Evolutionary conservation across 257 asterid genomes (phyloP).

Genomic region (Capsicum baccatum): DNA sequence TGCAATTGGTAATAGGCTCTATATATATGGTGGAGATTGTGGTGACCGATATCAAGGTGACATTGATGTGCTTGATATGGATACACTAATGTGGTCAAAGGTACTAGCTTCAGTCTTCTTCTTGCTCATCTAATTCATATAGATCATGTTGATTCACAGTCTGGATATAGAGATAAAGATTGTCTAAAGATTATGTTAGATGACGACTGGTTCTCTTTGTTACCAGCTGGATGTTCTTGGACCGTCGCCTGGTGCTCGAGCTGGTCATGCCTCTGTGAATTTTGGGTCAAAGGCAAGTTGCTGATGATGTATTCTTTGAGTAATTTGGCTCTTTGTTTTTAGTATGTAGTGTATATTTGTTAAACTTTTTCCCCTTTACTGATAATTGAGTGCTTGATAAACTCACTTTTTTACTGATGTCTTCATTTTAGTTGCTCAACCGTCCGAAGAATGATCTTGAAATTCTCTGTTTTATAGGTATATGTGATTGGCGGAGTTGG

Average conservation of each 20-base stretch:
- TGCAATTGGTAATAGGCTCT: slow-evolving; percentile 61
- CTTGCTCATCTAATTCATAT: not conserved
- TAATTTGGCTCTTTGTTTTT: not conserved
- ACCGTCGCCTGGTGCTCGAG: slow-evolving; percentile 74
- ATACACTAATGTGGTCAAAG: slow-evolving; percentile 70
- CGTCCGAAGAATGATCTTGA: not conserved
- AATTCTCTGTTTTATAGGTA: slow-evolving; percentile 47
- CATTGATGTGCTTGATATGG: slow-evolving; percentile 74
- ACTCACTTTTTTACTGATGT: not conserved
- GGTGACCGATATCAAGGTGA: slow-evolving; percentile 86
- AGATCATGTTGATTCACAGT: not conserved
- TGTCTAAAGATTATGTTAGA: not conserved
- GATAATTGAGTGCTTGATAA: not conserved
- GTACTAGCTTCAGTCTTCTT: slow-evolving; percentile 39
- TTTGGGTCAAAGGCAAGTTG: slow-evolving; percentile 81
- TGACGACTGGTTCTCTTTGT: not conserved
- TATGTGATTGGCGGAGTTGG: slow-evolving; percentile 92
- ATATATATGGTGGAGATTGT: slow-evolving; percentile 88
- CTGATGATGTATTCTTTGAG: not conserved
- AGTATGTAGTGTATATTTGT: not conserved
- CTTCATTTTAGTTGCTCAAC: not conserved
- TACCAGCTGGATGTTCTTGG: slow-evolving; percentile 63
- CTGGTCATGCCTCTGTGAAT: slow-evolving; percentile 87
- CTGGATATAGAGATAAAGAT: not conserved
- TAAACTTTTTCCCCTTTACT: not conserved